Evolutionary conservation across 495 filamentous ascomycete species (phyloP), one percentile per base, ranked within the genome.

Genomic region (Pseudomonodictys pantanalensis): DNA sequence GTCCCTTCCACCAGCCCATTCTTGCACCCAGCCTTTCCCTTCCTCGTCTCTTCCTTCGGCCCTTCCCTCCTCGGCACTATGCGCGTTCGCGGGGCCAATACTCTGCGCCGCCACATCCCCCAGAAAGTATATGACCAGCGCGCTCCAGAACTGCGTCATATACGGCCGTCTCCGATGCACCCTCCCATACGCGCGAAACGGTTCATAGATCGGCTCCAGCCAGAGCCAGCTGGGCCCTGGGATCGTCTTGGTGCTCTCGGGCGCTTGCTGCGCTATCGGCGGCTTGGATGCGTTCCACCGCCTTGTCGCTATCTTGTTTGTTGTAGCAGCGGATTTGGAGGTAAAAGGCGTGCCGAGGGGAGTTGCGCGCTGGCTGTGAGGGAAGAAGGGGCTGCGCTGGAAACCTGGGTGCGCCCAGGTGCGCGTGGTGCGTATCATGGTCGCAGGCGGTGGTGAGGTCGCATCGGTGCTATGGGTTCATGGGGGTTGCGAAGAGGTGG

Each of bases 81-180:
- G 35, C 46, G 47, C n/a, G n/a, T n/a, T n/a, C n/a, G n/a, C 47
- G 2, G 28, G 7, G 49, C 62, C 45, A n/a, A 86, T 81, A 25
- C 68, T 72, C 72, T 97, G 92, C 53, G 91, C 90, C 59, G 84
- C 85, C 62, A 95, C 62, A 70, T 97, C 92, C 12, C 90, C 90
- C 38, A 81, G 81, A 15, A 88, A 76, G 69, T 91, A 96, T 47
- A 96, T 87, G 12, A 89, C 76, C 29, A 96, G 72, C 41, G 87
- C 81, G 61, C 83, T 90, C 58, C 76, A 75, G 59, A 95, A 68
- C 75, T 97, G 92, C 3, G 90, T 95, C 8, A 78, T 71, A 68
- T 87, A 90, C 6, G 92, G 92, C 55, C 86, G 71, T 44, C 79
- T 79, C 30, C 79, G 76, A 71, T 93, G 89, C 12, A 80, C 79